Evolutionary conservation across 345 rosid species (phyloP).

Genomic region (Boechera stricta): DNA sequence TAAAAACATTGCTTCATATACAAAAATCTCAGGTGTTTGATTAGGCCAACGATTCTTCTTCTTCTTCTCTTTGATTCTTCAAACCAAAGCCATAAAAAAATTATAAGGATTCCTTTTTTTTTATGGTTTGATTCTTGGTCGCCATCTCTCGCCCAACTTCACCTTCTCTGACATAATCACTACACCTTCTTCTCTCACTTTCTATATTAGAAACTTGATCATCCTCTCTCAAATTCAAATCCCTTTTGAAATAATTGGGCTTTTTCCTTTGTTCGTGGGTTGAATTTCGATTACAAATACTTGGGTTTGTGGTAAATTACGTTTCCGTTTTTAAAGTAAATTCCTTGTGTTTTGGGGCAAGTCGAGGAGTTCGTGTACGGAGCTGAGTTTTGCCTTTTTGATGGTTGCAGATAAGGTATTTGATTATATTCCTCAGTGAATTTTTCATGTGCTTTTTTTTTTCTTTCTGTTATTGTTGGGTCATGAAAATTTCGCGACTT

Average conservation of each 20-base stretch:
- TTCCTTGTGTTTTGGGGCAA: conserved; percentile 4
- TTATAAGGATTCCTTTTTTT: conserved; percentile 20
- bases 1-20: conserved; percentile 40
- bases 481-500: conserved; percentile 41
- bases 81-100: conserved; percentile 52
- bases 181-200: conserved; percentile 34
- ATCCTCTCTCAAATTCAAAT: background rate
- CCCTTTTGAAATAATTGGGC: background rate
- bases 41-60: conserved; percentile 71
- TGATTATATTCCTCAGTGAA: conserved; percentile 50
- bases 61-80: conserved; percentile 55
- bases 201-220: conserved; percentile 39
- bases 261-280: conserved; percentile 17
- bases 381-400: conserved; percentile 15
- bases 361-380: conserved; percentile 37
- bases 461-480: conserved; percentile 26
- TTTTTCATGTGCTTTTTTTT: conserved; percentile 44
- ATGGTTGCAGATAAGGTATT: conserved; percentile 49
- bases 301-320: background rate
- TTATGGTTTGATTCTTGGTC: conserved; percentile 77
- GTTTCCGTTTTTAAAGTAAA: conserved; percentile 1
- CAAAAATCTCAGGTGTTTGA: conserved; percentile 53
- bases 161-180: conserved; percentile 68
- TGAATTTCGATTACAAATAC: background rate
- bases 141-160: conserved; percentile 83